A percentile compares a stretch with the other conserved stretches of the same genome.
These are phyloP conservation scores for Apiospora phragmitis DNA, from an alignment of 2,329 filamentous ascomycete genomes.

Conservation along the genomic window DNA sequence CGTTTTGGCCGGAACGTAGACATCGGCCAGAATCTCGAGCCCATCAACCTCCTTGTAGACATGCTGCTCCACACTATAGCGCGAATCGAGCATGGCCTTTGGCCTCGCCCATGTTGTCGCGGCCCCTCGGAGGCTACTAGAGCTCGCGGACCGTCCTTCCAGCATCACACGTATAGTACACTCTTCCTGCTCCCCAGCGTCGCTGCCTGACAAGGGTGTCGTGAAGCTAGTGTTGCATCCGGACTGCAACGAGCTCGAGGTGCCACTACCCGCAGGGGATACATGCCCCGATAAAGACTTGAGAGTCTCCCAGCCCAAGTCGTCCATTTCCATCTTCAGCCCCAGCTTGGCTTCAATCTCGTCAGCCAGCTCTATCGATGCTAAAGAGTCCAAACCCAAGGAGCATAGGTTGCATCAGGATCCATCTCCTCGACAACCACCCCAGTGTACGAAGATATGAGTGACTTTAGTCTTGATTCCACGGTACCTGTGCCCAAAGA, in stretches of 20 bases:
- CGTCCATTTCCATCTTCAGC: conserved; percentile 16
- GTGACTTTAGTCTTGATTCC: neutral
- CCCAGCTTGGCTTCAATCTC: conserved; percentile 20
- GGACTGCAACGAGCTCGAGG: conserved; percentile 30
- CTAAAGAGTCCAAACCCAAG: conserved; percentile 22
- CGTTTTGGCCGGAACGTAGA: conserved; percentile 30
- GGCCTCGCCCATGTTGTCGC: neutral
- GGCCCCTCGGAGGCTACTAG: too few relatives aligned
- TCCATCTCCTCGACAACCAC: conserved; percentile 18
- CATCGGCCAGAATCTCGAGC: conserved; percentile 29
- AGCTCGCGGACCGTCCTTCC: neutral
- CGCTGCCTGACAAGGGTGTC: conserved; percentile 4
- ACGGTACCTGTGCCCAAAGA: neutral
- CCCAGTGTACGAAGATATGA: conserved; percentile 14
- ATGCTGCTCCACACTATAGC: conserved; percentile 15
- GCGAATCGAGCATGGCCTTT: neutral
- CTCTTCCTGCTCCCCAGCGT: neutral
- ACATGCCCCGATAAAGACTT: neutral
- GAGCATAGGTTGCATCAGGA: conserved; percentile 17
- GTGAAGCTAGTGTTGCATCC: conserved; percentile 38
- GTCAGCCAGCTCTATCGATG: conserved; percentile 20
- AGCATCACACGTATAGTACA: too few relatives aligned
- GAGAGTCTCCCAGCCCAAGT: conserved; percentile 15
- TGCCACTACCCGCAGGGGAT: conserved; percentile 27
- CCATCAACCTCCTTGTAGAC: conserved; percentile 22